These are phyloP conservation scores for Septoria linicola DNA, from an alignment of 2,329 filamentous ascomycete species.

Conservation along the genomic window DNA sequence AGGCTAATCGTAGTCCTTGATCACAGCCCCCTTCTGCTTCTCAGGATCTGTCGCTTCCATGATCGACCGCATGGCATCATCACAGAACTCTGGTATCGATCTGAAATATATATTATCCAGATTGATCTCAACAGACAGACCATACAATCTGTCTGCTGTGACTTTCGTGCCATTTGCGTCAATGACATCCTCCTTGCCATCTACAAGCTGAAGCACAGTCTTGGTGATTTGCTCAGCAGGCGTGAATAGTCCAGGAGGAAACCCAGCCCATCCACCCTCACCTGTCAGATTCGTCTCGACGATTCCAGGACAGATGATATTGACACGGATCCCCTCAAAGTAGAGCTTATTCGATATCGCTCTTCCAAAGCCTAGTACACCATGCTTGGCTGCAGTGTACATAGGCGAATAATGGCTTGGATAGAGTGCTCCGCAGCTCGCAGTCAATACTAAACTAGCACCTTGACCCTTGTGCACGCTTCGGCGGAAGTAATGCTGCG, in stretches of 20 bases:
- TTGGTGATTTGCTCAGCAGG: slow-evolving; percentile 36
- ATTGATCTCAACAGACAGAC: slow-evolving; percentile 32
- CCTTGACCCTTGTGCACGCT: slow-evolving; percentile 13
- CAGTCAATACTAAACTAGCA: slow-evolving; percentile 17
- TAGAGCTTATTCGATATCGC: slow-evolving; percentile 40
- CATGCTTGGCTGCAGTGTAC: slow-evolving; percentile 44
- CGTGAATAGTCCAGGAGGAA: slow-evolving; percentile 39
- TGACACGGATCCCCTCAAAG: slow-evolving; percentile 41
- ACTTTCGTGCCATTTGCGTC: slow-evolving; percentile 20
- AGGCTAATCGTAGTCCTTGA: slow-evolving; percentile 21
- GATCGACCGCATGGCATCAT: slow-evolving; percentile 34
- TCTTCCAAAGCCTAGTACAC: slow-evolving; percentile 43
- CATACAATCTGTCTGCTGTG: slow-evolving; percentile 27
- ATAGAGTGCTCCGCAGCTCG: slow-evolving; percentile 19
- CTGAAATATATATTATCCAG: slow-evolving; percentile 29
- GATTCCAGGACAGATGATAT: slow-evolving; percentile 42
- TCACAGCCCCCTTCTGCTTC: slow-evolving; percentile 33
- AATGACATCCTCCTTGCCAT: slow-evolving; percentile 27
- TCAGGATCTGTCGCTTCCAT: slow-evolving; percentile 35
- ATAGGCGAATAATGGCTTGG: slow-evolving; percentile 37
- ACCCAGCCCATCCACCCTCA: slow-evolving; percentile 38
- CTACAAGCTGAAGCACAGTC: slow-evolving; percentile 35
- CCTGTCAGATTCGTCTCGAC: slow-evolving; percentile 41
- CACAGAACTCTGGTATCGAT: slow-evolving; percentile 28
- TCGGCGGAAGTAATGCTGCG: slow-evolving; percentile 40